Percentiles rank a stretch among this genome's conserved stretches.
These are phyloP conservation scores for Aspergillus asperescens DNA, from an alignment of 495 filamentous ascomycete genomes.

Conservation along the genomic window DNA sequence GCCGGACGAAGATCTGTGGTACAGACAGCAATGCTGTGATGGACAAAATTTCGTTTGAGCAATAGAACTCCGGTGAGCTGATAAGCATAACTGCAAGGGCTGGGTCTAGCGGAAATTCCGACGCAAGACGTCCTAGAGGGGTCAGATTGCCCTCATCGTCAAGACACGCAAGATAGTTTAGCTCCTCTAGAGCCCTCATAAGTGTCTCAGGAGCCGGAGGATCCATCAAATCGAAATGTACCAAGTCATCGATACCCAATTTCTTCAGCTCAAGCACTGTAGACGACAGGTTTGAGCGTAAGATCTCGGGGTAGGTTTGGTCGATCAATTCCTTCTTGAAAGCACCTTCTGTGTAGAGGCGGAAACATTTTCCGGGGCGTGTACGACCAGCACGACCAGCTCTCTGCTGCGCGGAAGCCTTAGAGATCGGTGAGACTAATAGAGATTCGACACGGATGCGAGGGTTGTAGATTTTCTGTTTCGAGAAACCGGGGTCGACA, in stretches of 20 bases:
- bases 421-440: slow-evolving; percentile 92
- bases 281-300: slow-evolving; percentile 87
- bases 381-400: slow-evolving; percentile 99
- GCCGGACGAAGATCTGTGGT: slow-evolving; percentile 89
- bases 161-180: slow-evolving; percentile 94
- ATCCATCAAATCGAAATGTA: slow-evolving; percentile 99
- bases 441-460: slow-evolving; percentile 94
- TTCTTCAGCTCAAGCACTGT: slow-evolving; percentile 98
- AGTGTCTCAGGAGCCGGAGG: slow-evolving; percentile 96
- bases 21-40: slow-evolving; percentile 92
- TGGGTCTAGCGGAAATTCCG: slow-evolving; percentile 94
- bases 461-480: slow-evolving; percentile 99
- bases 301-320: slow-evolving; percentile 92
- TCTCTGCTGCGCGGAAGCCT: slow-evolving; percentile 96
- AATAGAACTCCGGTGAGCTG: slow-evolving; percentile 94
- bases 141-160: slow-evolving; percentile 96
- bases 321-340: slow-evolving; percentile 99
- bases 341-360: slow-evolving; percentile 89
- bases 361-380: slow-evolving; percentile 94
- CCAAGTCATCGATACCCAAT: slow-evolving; percentile 88
- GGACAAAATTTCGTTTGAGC: slow-evolving; percentile 96
- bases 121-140: slow-evolving; percentile 75
- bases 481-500: slow-evolving; percentile 97
- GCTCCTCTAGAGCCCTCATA: slow-evolving; percentile 96
- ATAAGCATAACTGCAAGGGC: slow-evolving; percentile 97